These are phyloP conservation scores for Whalleya microplaca DNA, from an alignment of 2,329 filamentous ascomycete species.

Conservation along the genomic window DNA sequence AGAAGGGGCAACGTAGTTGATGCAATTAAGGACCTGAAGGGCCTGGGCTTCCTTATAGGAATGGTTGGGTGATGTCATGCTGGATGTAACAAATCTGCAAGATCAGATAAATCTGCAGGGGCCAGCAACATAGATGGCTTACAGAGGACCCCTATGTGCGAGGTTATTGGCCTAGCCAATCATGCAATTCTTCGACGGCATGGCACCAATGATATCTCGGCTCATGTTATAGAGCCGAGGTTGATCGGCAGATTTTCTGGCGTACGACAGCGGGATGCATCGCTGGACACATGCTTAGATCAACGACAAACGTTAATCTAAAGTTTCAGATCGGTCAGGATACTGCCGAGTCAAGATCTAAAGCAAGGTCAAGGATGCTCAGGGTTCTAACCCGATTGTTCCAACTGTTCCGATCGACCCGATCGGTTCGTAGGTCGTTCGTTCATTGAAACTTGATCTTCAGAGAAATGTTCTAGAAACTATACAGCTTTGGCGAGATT, in stretches of 20 bases:
- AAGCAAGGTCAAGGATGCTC: constrained; percentile 3
- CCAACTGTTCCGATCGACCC: constrained; percentile 9
- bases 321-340: constrained; percentile 7
- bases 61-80: constrained; percentile 17
- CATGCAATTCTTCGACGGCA: background rate
- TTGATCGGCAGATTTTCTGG: constrained; percentile 4
- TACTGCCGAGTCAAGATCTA: background rate
- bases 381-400: constrained; percentile 8
- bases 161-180: constrained; percentile 6
- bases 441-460: background rate
- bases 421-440: constrained; percentile 7
- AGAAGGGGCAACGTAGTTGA: constrained; percentile 15
- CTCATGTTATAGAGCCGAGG: constrained; percentile 26
- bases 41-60: constrained; percentile 13
- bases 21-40: constrained; percentile 14
- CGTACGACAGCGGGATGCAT: constrained; percentile 3
- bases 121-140: constrained; percentile 6
- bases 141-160: constrained; percentile 1
- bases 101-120: constrained; percentile 12
- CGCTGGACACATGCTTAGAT: constrained; percentile 4
- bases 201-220: constrained; percentile 19
- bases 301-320: background rate
- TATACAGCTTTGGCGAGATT: background rate
- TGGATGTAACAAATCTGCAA: background rate
- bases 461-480: constrained; percentile 5